These are phyloP conservation scores for Lactarius vividus DNA, from an alignment of 768 basidiomycete genomes.

Conservation along the genomic window DNA sequence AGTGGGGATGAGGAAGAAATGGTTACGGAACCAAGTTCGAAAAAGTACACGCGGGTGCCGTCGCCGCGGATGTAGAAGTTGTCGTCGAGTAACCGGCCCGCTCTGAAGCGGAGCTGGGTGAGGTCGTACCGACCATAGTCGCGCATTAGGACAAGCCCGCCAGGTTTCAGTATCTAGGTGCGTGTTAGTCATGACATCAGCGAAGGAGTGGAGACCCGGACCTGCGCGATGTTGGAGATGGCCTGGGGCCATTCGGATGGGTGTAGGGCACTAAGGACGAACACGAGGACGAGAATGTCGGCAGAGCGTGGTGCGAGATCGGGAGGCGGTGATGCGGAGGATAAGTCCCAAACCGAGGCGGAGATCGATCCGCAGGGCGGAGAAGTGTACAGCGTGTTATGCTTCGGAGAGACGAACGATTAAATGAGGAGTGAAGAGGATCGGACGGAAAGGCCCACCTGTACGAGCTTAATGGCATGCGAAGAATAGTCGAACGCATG, in stretches of 20 bases:
- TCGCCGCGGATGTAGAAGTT: slow-evolving; percentile 97
- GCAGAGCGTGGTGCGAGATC: slow-evolving; percentile 65
- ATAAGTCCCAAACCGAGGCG: slow-evolving; percentile 89
- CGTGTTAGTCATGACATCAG: not conserved
- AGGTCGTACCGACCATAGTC: slow-evolving; percentile 97
- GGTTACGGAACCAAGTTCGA: slow-evolving; percentile 62
- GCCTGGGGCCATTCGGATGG: slow-evolving; percentile 89
- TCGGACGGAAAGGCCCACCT: slow-evolving; percentile 46
- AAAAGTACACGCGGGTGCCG: slow-evolving; percentile 97
- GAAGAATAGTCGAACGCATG: slow-evolving; percentile 89
- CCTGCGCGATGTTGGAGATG: slow-evolving; percentile 74
- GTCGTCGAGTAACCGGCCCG: slow-evolving; percentile 80
- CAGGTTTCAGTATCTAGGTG: slow-evolving; percentile 82
- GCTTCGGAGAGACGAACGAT: slow-evolving; percentile 39
- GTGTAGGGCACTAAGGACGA: slow-evolving; percentile 90
- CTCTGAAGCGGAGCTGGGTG: slow-evolving; percentile 91
- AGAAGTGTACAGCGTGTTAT: slow-evolving; percentile 63
- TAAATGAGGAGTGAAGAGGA: not conserved
- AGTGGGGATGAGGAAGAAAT: not conserved
- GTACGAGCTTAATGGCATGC: slow-evolving; percentile 86
- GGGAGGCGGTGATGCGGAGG: slow-evolving; percentile 61
- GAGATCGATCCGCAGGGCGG: slow-evolving; percentile 69
- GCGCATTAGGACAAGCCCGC: slow-evolving; percentile 78
- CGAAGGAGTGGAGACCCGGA: slow-evolving; percentile 35
- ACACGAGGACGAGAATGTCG: slow-evolving; percentile 89